Conservation (phyloP, 1,284 basidiomycete species). For the Naganishia sp. region DNA sequence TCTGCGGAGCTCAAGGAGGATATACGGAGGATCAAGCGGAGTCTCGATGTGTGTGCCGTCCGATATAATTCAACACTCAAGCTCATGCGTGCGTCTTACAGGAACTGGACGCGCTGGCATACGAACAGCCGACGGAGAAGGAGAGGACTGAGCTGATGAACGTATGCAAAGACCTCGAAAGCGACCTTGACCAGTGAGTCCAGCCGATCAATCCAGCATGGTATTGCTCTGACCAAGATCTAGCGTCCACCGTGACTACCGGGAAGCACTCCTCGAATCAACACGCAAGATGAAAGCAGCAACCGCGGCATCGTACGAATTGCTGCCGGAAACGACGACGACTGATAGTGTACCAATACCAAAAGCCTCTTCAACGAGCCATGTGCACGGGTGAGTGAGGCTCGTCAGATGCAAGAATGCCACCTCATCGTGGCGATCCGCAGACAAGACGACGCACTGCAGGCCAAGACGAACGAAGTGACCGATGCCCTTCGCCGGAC, state of each 20-base stretch:
- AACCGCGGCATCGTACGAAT: slow-evolving; percentile 28
- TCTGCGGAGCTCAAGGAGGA: slow-evolving; percentile 74
- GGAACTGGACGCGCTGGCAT: slow-evolving; percentile 61
- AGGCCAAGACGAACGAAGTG: slow-evolving; percentile 82
- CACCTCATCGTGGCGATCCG: background rate
- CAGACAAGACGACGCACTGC: slow-evolving; percentile 75
- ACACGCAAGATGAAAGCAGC: slow-evolving; percentile 24
- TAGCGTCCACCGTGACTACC: slow-evolving; percentile 41
- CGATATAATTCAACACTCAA: background rate
- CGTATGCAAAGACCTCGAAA: slow-evolving; percentile 39
- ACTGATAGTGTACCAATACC: background rate
- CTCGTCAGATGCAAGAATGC: background rate
- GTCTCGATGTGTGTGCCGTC: slow-evolving; percentile 65
- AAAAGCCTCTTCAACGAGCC: background rate
- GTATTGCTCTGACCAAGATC: background rate
- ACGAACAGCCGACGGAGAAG: slow-evolving; percentile 52
- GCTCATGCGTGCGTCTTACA: slow-evolving; percentile 41
- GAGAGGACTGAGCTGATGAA: slow-evolving; percentile 66
- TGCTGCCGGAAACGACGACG: slow-evolving; percentile 26
- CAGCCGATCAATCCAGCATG: background rate
- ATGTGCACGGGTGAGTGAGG: slow-evolving; percentile 11
- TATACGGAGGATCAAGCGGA: slow-evolving; percentile 62
- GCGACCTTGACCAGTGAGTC: slow-evolving; percentile 36
- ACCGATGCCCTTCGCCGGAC: slow-evolving; percentile 83
- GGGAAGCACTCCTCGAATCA: slow-evolving; percentile 39